Evolutionary conservation across 768 basidiomycete species (phyloP), one percentile per base, ranked within the genome.

Genomic region (Rhizopogon vesiculosus): DNA sequence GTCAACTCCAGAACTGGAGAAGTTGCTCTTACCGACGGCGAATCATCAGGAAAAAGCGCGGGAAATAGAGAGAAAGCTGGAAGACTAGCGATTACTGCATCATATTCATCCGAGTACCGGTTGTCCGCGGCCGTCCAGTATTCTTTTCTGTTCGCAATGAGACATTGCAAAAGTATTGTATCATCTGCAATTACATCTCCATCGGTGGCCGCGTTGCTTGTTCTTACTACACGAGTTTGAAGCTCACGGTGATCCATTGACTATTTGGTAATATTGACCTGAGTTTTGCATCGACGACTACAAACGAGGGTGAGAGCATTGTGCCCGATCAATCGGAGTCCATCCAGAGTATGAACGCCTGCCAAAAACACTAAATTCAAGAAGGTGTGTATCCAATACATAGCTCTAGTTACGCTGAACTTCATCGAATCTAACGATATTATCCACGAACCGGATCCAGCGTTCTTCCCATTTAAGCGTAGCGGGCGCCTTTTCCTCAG

Each of bases 361-460:
- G 22, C 33, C 10, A 35, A 35, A 9, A 35, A 35, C 10, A 10
- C 35, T 35, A 13, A 35, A 9, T 31, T 31, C n/a, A 5, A n/a
- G n/a, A n/a, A 6, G 22, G 22, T 25, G 22, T 25, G 22, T 25
- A 25, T 25, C 22, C 22, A 2, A 49, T 48, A 38, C 19, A 49
- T 49, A 4, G 12, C 12, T 35, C 18, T 25, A 49, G 35, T 49
- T 49, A 19, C 35, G 48, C 19, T 5, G 15, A 9, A 38, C 9
- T 15, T 35, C 35, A 3, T 38, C 19, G 22, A 49, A 38, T 49
- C 7, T 38, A 8, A 70, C 63, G 18, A 76, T 54, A 39, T 70
- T 69, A 41, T 76, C 63, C 16, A 83, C 57, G 61, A 80, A 85
- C 39, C 57, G 65, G 13, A 58, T 62, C 84, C 85, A 85, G 12